Base-by-base conservation (phyloP, 1,139 yeast species). In the Candida buenavistaensis region DNA sequence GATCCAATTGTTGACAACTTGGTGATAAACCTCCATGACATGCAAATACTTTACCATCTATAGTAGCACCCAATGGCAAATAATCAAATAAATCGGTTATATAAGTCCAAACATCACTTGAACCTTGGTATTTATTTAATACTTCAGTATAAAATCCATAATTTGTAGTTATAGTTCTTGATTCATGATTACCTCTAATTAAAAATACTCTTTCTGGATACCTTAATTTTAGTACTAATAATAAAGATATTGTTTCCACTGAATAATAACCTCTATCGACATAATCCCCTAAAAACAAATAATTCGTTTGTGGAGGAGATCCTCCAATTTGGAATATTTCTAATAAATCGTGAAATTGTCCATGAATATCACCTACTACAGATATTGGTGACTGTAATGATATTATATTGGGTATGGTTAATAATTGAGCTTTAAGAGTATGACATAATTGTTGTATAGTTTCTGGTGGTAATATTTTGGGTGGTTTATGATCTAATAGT, bases 361-460 rank as follows among this genome's bases (percentile, higher is more conserved):
- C 98, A 52, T 92, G 99, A 33, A 94, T 92, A 56, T 92, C 99
- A 3, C 99, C 99, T 4, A 92, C 97, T n/a, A 92, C 89, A 1
- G 97, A 87, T 13, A 94, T 88, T 1, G 98, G 98, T 1, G 95
- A 78, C 29, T 70, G 70, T 7, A 94, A 68, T 30, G 84, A 84
- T 39, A 92, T 87, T 26, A 94, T 95, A 54, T 94, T 94, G 42
- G 75, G 74, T 2, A 59, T 68, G 2, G 52, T 45, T 17, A 70
- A 49, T 10, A 70, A 54, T 40, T 64, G 67, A 0, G 65, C 53
- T 45, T 70, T 70, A 25, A 70, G 55, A 22, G 63, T 64, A 40
- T 68, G 75, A 40, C 76, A 70, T 35, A 69, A 48, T 37, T 61
- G 70, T 39, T 67, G 73, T 17, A 71, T 53, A 9, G 68, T 64